Base-by-base conservation (phyloP, 2,329 filamentous ascomycete genomes). In the Colletotrichum chrysophilum region DNA sequence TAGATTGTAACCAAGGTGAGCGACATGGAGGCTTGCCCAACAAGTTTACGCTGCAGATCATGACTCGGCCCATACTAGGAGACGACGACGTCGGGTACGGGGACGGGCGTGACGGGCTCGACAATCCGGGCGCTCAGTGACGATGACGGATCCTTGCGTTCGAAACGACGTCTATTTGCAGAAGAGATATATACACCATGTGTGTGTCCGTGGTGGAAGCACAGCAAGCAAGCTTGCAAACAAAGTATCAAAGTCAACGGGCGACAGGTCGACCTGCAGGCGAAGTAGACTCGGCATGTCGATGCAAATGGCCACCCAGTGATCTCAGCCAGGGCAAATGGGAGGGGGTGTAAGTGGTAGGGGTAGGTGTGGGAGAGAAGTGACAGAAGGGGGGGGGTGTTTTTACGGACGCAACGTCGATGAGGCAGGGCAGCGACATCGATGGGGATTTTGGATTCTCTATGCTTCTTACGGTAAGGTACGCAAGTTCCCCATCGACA, bases 51-150 rank as follows among this genome's bases (percentile, higher is more conserved):
- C 55, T 64, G 71, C 56, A 62, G 71, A 67, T 66, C 75, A 75
- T 76, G 75, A 76, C 75, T 76, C 75, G 75, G 56, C 66, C 24
- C 24, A 58, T 48, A 48, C 10, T 21, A 48, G 43, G 43, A 48
- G 43, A 48, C 43, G 58, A 64, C 32, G 21, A 21, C 14, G 68
- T 43, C 34, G 38, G 16, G 36, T 16, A 55, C 34, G 38, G 16
- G 36, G 38, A n/a, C 36, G 36, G 38, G 38, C 18, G 18, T n/a
- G 38, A 43, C 38, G 38, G 48, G 36, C 34, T 65, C 24, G 28
- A 52, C 24, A 32, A 28, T 26, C 62, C 64, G 34, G 32, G 52
- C 64, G 21, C 28, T 43, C 48, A 60, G 65, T 52, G 56, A 36
- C 64, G 43, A 65, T 38, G 55, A 56, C n/a, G 56, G 48, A 30